Evolutionary conservation across 495 filamentous ascomycete species (phyloP), one percentile per base, ranked within the genome.

Genomic region (Annulohypoxylon maeteangense): DNA sequence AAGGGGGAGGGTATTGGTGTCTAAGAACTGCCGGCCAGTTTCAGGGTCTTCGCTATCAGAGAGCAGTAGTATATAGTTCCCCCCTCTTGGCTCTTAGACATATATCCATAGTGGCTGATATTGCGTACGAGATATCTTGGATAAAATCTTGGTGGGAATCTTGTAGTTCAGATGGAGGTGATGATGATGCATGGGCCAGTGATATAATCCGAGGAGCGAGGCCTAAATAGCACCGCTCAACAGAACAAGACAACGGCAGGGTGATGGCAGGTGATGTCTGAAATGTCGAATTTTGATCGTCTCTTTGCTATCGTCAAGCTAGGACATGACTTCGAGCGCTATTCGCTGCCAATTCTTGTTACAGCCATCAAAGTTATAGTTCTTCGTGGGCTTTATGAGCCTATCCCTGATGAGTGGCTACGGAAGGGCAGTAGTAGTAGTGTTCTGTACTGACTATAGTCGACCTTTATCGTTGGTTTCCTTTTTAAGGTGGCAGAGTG

Each of bases 261-360:
- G 25, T 54, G 48, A 53, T 53, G 54, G 61, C 66, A 74, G 74
- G 68, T 65, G 73, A 74, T 74, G 70, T 74, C 75, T 75, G 73
- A 74, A 72, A 68, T 77, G 75, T 77, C 75, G 75, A 77, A 74
- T 83, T 75, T 76, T 80, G 78, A 81, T 80, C 81, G 78, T 80
- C 80, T 81, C 80, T 83, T 85, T 86, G 84, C 86, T 88, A 88
- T 86, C 84, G 84, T 84, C 77, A 86, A 86, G 86, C 86, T 88
- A 88, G 83, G 81, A 72, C 71, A 76, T 74, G 31, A 71, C 72
- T 69, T 78, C 73, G 68, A 77, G 82, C 81, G 80, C 83, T 85
- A 84, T 80, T 81, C 82, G 83, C 83, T 80, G 79, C 80, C 76
- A 82, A 70, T 70, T 76, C 71, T 81, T 79, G 74, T 68, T 78